phyloP scores from a whole-genome alignment of 2,329 filamentous ascomycete genomes.

The Fusarium oxysporum region DNA sequence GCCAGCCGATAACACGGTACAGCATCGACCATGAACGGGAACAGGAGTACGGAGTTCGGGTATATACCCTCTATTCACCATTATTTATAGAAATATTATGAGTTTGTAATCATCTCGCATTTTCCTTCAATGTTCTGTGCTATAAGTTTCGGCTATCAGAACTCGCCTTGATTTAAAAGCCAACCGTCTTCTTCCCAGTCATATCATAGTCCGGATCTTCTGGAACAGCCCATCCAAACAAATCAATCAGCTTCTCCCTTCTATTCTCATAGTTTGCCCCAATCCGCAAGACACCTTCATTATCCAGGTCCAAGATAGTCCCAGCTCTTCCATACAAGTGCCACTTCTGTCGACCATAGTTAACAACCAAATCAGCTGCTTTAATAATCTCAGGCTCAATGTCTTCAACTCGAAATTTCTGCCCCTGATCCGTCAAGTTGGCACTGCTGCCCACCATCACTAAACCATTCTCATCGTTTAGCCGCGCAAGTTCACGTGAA shows the following conservation, averaged over 20 bases:
- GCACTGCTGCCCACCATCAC: neutral
- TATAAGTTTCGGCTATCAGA: neutral
- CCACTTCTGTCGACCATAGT: neutral
- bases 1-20: neutral
- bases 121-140: accelerated
- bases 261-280: neutral
- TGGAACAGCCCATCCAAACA: neutral
- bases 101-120: neutral
- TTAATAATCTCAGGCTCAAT: neutral
- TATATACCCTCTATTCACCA: neutral
- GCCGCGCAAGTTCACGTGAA: neutral
- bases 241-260: neutral
- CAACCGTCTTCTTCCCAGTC: neutral
- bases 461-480: neutral
- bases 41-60: neutral
- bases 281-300: neutral
- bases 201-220: neutral
- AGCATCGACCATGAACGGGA: neutral
- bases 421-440: neutral
- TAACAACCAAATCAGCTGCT: neutral
- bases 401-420: neutral
- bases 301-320: neutral
- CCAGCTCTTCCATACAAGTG: neutral
- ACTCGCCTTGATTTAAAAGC: neutral
- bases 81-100: accelerated